Evolutionary conservation across 2,329 filamentous ascomycete genomes (phyloP).

Genomic region (Xylariaceae sp.): DNA sequence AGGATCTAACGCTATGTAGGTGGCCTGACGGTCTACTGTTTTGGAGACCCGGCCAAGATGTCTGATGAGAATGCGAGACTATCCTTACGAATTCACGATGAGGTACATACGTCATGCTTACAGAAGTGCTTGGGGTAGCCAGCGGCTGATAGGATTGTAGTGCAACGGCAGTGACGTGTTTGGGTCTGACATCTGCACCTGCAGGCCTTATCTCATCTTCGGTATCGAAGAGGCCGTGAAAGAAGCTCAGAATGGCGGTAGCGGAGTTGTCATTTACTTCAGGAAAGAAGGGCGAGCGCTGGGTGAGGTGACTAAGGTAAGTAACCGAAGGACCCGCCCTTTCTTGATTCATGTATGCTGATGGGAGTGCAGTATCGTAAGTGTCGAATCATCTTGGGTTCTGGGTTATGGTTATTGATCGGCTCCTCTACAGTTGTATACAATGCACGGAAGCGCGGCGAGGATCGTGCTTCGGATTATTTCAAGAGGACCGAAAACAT

Average conservation of each 20-base stretch:
- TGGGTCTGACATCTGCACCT: slow-evolving; percentile 97
- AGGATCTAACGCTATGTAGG: slow-evolving; percentile 49
- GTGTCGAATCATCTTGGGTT: slow-evolving; percentile 38
- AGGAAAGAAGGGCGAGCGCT: slow-evolving; percentile 94
- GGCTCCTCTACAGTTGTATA: slow-evolving; percentile 60
- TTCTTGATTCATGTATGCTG: slow-evolving; percentile 38
- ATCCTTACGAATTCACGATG: slow-evolving; percentile 80
- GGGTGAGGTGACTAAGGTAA: slow-evolving; percentile 93
- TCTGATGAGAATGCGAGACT: slow-evolving; percentile 81
- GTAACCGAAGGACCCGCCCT: slow-evolving; percentile 30
- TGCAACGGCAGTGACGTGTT: slow-evolving; percentile 99
- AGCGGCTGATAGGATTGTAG: slow-evolving; percentile 41
- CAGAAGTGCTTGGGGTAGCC: neutral
- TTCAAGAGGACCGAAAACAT: slow-evolving; percentile 98
- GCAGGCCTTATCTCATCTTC: slow-evolving; percentile 92
- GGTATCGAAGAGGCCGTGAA: slow-evolving; percentile 98
- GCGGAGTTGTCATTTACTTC: slow-evolving; percentile 97
- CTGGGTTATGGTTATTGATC: slow-evolving; percentile 33
- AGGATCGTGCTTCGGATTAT: slow-evolving; percentile 85
- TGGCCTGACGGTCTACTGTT: slow-evolving; percentile 94
- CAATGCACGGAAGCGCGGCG: slow-evolving; percentile 80
- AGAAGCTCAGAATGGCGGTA: slow-evolving; percentile 91
- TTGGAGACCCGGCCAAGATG: slow-evolving; percentile 94
- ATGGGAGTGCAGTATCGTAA: slow-evolving; percentile 52
- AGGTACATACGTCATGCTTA: slow-evolving; percentile 48